Evolutionary conservation across 2,329 filamentous ascomycete genomes (phyloP).

Genomic region (Neophaeococcomyces aloes): DNA sequence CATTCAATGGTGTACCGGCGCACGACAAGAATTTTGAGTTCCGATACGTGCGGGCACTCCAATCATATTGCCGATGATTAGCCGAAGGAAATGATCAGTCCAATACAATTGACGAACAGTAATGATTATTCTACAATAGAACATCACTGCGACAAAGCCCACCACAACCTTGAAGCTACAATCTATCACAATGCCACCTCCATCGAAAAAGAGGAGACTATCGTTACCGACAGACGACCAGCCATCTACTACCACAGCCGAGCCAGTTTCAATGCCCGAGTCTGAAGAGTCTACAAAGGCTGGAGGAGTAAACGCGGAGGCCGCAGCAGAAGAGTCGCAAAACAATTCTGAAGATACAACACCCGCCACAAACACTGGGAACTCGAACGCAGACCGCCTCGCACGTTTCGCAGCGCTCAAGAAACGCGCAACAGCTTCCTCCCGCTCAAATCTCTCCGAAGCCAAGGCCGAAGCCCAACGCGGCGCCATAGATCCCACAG

Average conservation of each 20-base stretch:
- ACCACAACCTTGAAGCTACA: too few species aligned
- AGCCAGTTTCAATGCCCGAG: neutral
- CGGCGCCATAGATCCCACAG: conserved; percentile 62
- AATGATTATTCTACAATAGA: too few species aligned
- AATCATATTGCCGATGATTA: too few species aligned
- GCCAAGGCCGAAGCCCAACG: conserved; percentile 74
- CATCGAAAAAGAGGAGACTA: conserved; percentile 4
- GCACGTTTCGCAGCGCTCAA: conserved; percentile 22
- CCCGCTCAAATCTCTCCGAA: conserved; percentile 68
- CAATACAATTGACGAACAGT: too few species aligned
- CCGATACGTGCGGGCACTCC: too few species aligned
- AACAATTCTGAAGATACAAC: neutral
- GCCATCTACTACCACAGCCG: neutral
- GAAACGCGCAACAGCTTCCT: conserved; percentile 34
- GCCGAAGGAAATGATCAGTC: too few species aligned
- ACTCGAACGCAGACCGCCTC: conserved; percentile 13
- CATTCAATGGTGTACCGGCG: too few species aligned
- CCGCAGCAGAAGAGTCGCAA: conserved; percentile 2
- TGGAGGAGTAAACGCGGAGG: neutral
- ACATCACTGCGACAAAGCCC: too few species aligned
- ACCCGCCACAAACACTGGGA: conserved; percentile 4
- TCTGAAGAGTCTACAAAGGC: neutral
- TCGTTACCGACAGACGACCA: neutral
- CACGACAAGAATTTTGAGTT: too few species aligned
- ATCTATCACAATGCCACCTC: neutral